phyloP scores from a whole-genome alignment of 1,139 yeast genomes.

The Kodamaea plutei region DNA sequence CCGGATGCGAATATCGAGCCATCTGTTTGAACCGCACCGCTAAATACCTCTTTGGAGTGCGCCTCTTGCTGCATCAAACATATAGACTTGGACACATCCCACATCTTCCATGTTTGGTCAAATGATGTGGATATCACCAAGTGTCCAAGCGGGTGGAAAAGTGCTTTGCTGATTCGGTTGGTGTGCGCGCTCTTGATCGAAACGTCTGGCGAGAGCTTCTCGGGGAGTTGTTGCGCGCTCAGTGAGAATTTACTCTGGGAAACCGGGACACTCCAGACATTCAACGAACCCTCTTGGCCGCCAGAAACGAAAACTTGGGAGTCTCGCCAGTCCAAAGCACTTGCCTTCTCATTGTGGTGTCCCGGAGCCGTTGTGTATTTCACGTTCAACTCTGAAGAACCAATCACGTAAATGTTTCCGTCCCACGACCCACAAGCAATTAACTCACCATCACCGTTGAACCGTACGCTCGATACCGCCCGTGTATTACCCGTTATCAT shows the following conservation, averaged over 20 bases:
- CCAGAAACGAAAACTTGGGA: conserved; percentile 43
- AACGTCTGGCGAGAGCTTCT: conserved; percentile 9
- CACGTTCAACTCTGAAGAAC: conserved; percentile 33
- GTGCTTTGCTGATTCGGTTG: conserved; percentile 57
- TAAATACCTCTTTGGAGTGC: conserved; percentile 70
- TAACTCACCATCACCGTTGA: conserved; percentile 29
- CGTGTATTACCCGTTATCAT: conserved; percentile 53
- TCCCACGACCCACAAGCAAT: conserved; percentile 84
- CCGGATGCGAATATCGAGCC: conserved; percentile 76
- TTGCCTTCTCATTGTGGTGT: conserved; percentile 56
- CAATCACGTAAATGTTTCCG: conserved; percentile 58
- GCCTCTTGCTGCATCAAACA: conserved; percentile 67
- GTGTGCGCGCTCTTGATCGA: conserved; percentile 38
- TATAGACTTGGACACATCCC: conserved; percentile 56
- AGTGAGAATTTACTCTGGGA: no score
- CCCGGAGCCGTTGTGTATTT: conserved; percentile 20
- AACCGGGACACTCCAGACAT: no score
- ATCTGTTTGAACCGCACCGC: conserved; percentile 66
- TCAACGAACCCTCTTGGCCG: conserved; percentile 61
- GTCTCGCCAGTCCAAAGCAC: conserved; percentile 64
- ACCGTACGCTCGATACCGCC: conserved; percentile 60
- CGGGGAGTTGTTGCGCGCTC: no score
- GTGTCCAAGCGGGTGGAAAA: conserved; percentile 61
- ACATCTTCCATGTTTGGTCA: conserved; percentile 85
- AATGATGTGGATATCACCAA: conserved; percentile 69